Evolutionary conservation across 441 rosid species (phyloP).

Genomic region (Raphanus hybrid): DNA sequence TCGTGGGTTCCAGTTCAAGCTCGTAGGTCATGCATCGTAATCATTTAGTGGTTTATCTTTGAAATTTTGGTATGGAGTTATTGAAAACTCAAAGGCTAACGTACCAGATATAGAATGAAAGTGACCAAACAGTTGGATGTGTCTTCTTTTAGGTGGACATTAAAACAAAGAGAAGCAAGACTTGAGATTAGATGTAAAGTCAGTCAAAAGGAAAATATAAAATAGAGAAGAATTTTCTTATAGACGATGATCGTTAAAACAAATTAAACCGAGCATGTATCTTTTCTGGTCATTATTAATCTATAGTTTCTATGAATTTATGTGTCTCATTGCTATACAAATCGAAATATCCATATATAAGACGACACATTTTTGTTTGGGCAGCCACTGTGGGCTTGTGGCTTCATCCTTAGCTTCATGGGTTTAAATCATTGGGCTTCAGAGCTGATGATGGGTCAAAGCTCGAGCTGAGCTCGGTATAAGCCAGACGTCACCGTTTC

Average conservation of each 20-base stretch:
- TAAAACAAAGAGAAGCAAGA: slow-evolving; percentile 4
- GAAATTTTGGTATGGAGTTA: slow-evolving; percentile 2
- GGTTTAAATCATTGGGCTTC: no score
- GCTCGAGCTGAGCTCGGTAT: no score
- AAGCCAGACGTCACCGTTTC: no score
- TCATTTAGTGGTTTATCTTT: slow-evolving; percentile 20
- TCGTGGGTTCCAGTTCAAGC: slow-evolving; percentile 31
- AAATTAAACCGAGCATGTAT: background rate
- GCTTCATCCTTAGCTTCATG: no score
- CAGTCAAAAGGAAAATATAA: slow-evolving; percentile 11
- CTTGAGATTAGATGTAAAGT: slow-evolving; percentile 3
- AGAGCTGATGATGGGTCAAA: no score
- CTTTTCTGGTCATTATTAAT: background rate
- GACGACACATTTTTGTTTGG: no score
- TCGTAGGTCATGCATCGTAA: slow-evolving; percentile 10
- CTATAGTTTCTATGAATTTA: background rate
- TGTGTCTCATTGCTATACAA: no score
- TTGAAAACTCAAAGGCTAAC: slow-evolving; percentile 22
- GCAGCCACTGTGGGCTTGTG: no score
- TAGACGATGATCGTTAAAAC: background rate
- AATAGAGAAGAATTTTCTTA: background rate
- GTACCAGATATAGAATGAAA: background rate
- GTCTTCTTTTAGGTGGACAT: slow-evolving; percentile 4
- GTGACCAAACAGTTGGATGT: slow-evolving; percentile 11
- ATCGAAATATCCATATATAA: no score